Conservation (phyloP, 2,329 filamentous ascomycete species). For the Epichloe bromicola region DNA sequence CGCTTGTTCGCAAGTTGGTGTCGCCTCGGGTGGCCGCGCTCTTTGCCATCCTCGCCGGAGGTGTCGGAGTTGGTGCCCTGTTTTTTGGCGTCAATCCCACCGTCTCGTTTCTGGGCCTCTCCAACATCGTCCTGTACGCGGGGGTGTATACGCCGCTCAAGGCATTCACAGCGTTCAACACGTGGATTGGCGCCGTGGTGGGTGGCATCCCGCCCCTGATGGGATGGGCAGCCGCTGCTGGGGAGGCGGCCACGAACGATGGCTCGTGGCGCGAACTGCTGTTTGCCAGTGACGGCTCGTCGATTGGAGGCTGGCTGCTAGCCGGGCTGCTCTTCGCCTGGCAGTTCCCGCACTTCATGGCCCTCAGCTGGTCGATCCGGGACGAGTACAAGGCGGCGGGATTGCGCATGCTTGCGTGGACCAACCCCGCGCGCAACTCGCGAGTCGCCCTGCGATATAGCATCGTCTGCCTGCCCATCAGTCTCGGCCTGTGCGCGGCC, state of each 20-base stretch:
- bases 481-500: slow-evolving; percentile 61
- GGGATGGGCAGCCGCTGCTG: slow-evolving; percentile 94
- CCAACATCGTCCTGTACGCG: slow-evolving; percentile 83
- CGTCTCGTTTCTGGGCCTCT: slow-evolving; percentile 68
- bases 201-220: slow-evolving; percentile 91
- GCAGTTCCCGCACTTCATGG: slow-evolving; percentile 99
- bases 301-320: slow-evolving; percentile 74
- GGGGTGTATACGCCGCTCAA: slow-evolving; percentile 90
- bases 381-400: slow-evolving; percentile 72
- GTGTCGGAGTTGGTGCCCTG: slow-evolving; percentile 56
- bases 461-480: slow-evolving; percentile 74
- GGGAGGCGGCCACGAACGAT: slow-evolving; percentile 65
- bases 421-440: slow-evolving; percentile 71
- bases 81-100: slow-evolving; percentile 94
- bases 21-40: slow-evolving; percentile 55
- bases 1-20: slow-evolving; percentile 72
- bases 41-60: slow-evolving; percentile 66
- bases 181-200: slow-evolving; percentile 87
- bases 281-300: slow-evolving; percentile 48
- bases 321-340: slow-evolving; percentile 79
- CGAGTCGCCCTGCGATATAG: slow-evolving; percentile 84
- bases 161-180: slow-evolving; percentile 74
- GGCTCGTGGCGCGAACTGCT: slow-evolving; percentile 69
- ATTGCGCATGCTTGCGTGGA: slow-evolving; percentile 68
- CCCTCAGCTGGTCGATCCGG: slow-evolving; percentile 74